A percentile compares a stretch with the other conserved stretches of the same genome.
These are phyloP conservation scores for Pythium sukuiense DNA, from an alignment of 352 stramenopile species.

Conservation along the genomic window DNA sequence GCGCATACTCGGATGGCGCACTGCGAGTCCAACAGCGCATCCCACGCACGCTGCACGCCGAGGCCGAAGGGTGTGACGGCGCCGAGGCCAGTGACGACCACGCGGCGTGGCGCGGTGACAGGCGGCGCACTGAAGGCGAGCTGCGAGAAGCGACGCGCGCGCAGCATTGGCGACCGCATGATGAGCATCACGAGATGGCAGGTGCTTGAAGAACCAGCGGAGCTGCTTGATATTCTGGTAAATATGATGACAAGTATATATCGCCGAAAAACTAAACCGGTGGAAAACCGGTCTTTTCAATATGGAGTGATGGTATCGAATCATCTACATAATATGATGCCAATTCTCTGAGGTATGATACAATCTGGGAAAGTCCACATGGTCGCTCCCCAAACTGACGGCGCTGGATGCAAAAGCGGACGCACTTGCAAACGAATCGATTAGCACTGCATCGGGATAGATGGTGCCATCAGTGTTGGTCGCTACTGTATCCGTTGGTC, in stretches of 20 bases:
- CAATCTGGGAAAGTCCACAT: too few relatives aligned
- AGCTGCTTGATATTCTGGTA: not conserved
- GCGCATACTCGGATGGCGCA: constrained; percentile 63
- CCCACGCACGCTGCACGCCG: constrained; percentile 79
- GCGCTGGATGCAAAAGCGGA: too few relatives aligned
- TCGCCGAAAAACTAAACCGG: not conserved
- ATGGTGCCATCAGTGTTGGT: too few relatives aligned
- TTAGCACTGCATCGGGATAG: not conserved
- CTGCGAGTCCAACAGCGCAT: constrained; percentile 74
- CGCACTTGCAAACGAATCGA: not conserved
- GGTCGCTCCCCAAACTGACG: too few relatives aligned
- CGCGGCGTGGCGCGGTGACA: constrained; percentile 59
- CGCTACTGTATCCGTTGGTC: not conserved
- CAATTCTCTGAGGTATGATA: too few relatives aligned
- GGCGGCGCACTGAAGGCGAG: constrained; percentile 68
- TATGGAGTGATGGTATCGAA: too few relatives aligned
- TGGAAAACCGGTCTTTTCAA: not conserved
- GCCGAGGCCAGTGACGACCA: constrained; percentile 92
- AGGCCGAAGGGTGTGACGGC: constrained; percentile 91
- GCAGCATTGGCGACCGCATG: constrained; percentile 2
- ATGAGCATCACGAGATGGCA: not conserved
- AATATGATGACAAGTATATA: not conserved
- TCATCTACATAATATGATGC: too few relatives aligned
- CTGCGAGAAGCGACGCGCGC: constrained; percentile 46
- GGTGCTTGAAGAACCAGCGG: constrained; percentile 17